Evolutionary conservation across 768 basidiomycete genomes (phyloP).

Genomic region (Suillus cothurnatus): DNA sequence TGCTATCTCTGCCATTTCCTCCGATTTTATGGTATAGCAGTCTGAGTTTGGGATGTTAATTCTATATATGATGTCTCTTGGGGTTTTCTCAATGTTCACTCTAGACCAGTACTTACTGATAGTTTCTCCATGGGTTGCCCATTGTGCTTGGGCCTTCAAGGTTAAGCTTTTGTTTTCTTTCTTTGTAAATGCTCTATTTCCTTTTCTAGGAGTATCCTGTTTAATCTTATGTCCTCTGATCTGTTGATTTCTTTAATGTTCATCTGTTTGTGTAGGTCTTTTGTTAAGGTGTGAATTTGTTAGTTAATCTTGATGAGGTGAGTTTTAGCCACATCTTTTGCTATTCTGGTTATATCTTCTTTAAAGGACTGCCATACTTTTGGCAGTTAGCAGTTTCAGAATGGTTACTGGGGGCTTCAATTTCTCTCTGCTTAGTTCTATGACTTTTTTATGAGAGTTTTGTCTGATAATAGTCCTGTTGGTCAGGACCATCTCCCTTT

Average conservation of each 20-base stretch:
- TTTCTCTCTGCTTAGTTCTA: not conserved
- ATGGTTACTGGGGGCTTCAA: too few relatives aligned
- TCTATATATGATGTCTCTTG: not conserved
- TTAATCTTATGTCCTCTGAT: not conserved
- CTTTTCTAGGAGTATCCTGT: not conserved
- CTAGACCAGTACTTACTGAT: not conserved
- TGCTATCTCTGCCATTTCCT: not conserved
- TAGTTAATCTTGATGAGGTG: too few relatives aligned
- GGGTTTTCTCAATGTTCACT: not conserved
- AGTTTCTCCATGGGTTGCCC: not conserved
- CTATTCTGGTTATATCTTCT: too few relatives aligned
- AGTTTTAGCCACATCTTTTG: too few relatives aligned
- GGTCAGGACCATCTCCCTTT: not conserved
- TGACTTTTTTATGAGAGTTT: not conserved
- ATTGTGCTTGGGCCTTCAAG: not conserved
- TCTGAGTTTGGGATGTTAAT: not conserved
- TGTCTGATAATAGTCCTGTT: fast-evolving
- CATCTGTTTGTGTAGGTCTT: too few relatives aligned
- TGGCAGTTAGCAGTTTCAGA: too few relatives aligned
- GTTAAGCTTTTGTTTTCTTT: not conserved
- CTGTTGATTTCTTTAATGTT: not conserved
- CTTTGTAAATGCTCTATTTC: not conserved
- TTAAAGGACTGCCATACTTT: too few relatives aligned
- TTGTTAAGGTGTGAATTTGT: too few relatives aligned
- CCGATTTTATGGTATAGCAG: fast-evolving